Base-by-base conservation (phyloP, 2,329 filamentous ascomycete species). In the Davidsoniella virescens region DNA sequence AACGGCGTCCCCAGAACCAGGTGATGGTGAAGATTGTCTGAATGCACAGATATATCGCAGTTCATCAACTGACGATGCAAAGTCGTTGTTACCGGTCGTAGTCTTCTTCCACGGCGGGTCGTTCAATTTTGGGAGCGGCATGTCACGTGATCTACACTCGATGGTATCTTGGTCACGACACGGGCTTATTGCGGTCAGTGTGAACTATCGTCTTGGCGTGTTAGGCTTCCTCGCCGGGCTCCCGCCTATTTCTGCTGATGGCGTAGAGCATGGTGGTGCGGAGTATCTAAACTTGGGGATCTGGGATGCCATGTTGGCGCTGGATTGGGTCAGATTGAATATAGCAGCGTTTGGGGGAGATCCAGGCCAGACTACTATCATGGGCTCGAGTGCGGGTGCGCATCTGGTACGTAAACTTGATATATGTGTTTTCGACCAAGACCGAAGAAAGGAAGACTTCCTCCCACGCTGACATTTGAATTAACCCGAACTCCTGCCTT, bases 161-260 rank as follows among this genome's bases (percentile, higher is more conserved):
- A 76, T 84, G 63, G 72, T 81, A 12, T 68, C 72, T 4, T 80
- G 73, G 65, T 63, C 70, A 2, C 63, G 65, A 23, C 59, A 64
- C 42, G 71, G 71, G 8, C 63, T 83, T 47, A 65, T 84, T 40
- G 74, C 67, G 33, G 69, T 81, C 47, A 73, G 69, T 59, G 73
- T 80, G 59, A 76, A 74, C 62, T 78, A 84, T 61, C 71, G 82
- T 8, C 69, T 84, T 45, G 77, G 78, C 2, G 72, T 76, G 4
- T 67, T 86, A 58, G 84, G 84, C 0, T 87, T 90, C 62, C 62
- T 85, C 25, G 71, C 75, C 8, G 78, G 71, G n/a, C 61, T 62
- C 10, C 12, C 29, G 20, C 20, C 20, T 23, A 5, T 5, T 5
- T 5, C 20, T 23, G 4, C 20, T 23, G 20, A 5, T 23, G 20